A percentile compares a stretch with the other conserved stretches of the same genome.
These are phyloP conservation scores for Sugiyamaella grinbergsii DNA, from an alignment of 1,139 yeast species.

Conservation along the genomic window DNA sequence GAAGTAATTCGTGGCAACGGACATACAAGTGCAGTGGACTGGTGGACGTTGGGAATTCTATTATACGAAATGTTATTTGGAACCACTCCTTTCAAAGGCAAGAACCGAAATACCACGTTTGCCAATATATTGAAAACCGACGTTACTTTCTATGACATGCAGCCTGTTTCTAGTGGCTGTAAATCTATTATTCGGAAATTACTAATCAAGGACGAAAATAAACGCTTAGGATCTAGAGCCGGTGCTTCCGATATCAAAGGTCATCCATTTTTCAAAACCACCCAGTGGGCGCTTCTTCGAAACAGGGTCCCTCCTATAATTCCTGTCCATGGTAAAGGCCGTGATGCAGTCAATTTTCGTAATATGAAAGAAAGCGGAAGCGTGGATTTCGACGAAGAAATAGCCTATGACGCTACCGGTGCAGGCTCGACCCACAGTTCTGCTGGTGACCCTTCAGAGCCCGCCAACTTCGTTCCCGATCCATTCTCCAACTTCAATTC, in stretches of 20 bases:
- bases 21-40: slow-evolving; percentile 95
- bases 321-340: slow-evolving; percentile 75
- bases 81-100: slow-evolving; percentile 93
- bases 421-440: slow-evolving; percentile 18
- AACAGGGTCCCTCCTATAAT: slow-evolving; percentile 94
- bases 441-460: slow-evolving; percentile 27
- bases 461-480: slow-evolving; percentile 45
- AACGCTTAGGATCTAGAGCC: slow-evolving; percentile 83
- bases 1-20: slow-evolving; percentile 97
- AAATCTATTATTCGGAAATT: slow-evolving; percentile 77
- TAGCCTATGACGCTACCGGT: background rate
- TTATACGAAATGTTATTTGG: slow-evolving; percentile 94
- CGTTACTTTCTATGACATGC: slow-evolving; percentile 64
- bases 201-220: slow-evolving; percentile 82
- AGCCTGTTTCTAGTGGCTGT: slow-evolving; percentile 69
- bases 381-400: slow-evolving; percentile 37
- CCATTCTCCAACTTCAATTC: slow-evolving; percentile 90
- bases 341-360: slow-evolving; percentile 42
- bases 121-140: slow-evolving; percentile 84
- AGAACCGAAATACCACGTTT: slow-evolving; percentile 83
- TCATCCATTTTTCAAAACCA: slow-evolving; percentile 85
- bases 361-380: slow-evolving; percentile 40
- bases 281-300: slow-evolving; percentile 93
- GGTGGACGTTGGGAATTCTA: slow-evolving; percentile 98
- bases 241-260: slow-evolving; percentile 94